A percentile compares a stretch with the other conserved stretches of the same genome.
Conservation (phyloP, 768 basidiomycete species). For the Ramaria sp. region DNA sequence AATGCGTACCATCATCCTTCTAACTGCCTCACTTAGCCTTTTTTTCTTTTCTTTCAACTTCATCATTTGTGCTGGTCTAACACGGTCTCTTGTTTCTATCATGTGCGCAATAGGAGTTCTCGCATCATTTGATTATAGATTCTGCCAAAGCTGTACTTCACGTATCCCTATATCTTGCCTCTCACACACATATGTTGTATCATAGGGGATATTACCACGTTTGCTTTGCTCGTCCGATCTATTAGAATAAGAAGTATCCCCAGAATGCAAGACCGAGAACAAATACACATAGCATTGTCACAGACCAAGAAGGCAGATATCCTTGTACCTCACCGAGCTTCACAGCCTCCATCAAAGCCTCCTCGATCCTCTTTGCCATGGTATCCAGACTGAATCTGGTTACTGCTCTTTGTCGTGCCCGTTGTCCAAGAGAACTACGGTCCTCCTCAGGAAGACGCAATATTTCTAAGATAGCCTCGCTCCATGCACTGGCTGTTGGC, state of each 20-base stretch:
- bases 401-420: constrained; percentile 52
- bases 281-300: background rate
- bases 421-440: constrained; percentile 35
- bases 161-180: background rate
- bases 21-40: no score
- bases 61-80: background rate
- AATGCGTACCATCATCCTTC: background rate
- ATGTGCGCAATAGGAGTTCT: background rate
- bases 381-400: constrained; percentile 66
- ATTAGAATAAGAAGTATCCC: background rate
- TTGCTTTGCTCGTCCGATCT: background rate
- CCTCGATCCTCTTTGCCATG: constrained; percentile 54
- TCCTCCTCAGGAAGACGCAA: constrained; percentile 31
- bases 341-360: constrained; percentile 41
- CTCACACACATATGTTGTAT: background rate
- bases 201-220: background rate
- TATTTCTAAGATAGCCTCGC: constrained; percentile 52
- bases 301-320: background rate
- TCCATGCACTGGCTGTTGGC: constrained; percentile 60
- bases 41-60: background rate
- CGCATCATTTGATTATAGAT: background rate
- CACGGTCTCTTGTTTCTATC: background rate
- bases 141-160: background rate
- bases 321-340: constrained; percentile 35
- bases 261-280: background rate